phyloP scores from a whole-genome alignment of 192 early-diverging fungal genomes.

The Backusella liffmaniae region DNA sequence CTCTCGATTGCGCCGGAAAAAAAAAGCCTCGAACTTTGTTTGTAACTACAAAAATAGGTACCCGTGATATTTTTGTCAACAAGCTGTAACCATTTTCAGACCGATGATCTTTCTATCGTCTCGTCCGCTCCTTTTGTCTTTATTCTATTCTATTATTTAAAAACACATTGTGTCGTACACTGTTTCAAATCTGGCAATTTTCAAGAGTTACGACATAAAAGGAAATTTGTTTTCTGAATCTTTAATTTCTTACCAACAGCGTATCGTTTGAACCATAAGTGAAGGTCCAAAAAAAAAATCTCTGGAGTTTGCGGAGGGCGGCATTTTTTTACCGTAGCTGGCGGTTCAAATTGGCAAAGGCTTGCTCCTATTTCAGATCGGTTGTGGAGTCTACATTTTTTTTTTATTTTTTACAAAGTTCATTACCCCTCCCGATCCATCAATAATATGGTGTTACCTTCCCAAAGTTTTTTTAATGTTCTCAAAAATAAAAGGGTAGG shows the following conservation, averaged over 20 bases:
- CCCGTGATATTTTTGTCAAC: conserved; percentile 3
- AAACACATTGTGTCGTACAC: no score
- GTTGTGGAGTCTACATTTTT: background rate
- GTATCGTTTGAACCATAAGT: no score
- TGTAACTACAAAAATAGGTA: background rate
- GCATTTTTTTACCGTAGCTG: no score
- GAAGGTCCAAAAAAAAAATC: no score
- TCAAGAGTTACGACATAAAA: no score
- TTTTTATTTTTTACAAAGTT: background rate
- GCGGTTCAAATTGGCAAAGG: no score
- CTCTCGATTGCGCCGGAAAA: background rate
- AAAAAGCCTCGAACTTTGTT: background rate
- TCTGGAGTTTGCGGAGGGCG: no score
- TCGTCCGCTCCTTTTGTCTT: background rate
- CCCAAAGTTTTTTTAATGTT: background rate
- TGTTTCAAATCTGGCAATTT: no score
- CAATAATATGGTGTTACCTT: background rate
- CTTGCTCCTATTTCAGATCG: background rate
- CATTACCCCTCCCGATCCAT: background rate
- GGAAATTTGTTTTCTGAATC: no score
- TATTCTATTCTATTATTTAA: no score
- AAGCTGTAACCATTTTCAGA: background rate
- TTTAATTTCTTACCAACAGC: no score
- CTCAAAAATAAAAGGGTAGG: no score
- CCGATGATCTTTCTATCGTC: background rate